Evolutionary conservation across 129 eudicot species (phyloP).

Genomic region (Tagetes patula): DNA sequence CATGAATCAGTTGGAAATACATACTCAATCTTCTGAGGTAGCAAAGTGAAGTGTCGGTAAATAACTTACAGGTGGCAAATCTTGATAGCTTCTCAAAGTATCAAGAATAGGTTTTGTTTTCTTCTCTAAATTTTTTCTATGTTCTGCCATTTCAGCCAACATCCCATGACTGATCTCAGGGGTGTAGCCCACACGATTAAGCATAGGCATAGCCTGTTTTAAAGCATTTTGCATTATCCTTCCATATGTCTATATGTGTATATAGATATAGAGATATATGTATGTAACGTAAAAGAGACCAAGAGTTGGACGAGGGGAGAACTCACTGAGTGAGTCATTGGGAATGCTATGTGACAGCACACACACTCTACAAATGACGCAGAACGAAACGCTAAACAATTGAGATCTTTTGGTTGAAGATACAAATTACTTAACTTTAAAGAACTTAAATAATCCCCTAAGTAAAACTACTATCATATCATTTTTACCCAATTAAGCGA

Average conservation of each 20-base stretch:
- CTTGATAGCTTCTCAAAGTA: slow-evolving; percentile 97
- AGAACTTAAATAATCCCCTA: too few relatives aligned
- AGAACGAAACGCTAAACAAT: too few relatives aligned
- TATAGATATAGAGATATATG: not conserved
- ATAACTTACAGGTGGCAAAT: slow-evolving; percentile 81
- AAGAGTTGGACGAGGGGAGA: not conserved
- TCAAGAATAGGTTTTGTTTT: slow-evolving; percentile 92
- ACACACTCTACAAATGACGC: not conserved
- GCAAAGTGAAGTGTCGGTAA: slow-evolving; percentile 28
- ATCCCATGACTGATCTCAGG: slow-evolving; percentile 97
- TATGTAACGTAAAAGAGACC: not conserved
- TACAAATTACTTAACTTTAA: not conserved
- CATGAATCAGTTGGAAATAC: not conserved
- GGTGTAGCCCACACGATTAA: slow-evolving; percentile 84
- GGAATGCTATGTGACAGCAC: slow-evolving; percentile 1
- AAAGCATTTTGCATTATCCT: not conserved
- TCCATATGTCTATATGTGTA: not conserved
- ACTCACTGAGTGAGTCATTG: not conserved
- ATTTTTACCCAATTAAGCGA: too few relatives aligned
- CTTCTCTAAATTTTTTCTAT: slow-evolving; percentile 88
- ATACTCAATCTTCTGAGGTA: slow-evolving; percentile 42
- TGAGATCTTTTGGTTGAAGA: too few relatives aligned
- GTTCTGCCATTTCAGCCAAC: slow-evolving; percentile 98
- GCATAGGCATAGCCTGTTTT: slow-evolving; percentile 88
- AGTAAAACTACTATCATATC: too few relatives aligned